Percentiles rank a stretch among this genome's conserved stretches.
phyloP scores from a whole-genome alignment of 2,329 filamentous ascomycete species.

The Leptographium wingfieldii region DNA sequence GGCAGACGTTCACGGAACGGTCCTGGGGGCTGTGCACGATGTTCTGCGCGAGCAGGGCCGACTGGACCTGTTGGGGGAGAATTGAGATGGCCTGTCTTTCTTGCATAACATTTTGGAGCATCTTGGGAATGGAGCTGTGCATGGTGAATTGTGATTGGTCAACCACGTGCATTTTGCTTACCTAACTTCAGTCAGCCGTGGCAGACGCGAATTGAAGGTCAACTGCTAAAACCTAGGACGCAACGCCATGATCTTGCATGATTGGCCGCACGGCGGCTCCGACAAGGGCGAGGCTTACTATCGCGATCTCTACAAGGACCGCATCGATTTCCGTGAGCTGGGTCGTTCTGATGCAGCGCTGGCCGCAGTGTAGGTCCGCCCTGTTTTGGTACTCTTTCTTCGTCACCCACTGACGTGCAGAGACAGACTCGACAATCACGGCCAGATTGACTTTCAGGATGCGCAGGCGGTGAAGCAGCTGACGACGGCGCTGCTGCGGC shows the following conservation, averaged over 20 bases:
- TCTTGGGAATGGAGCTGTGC: neutral
- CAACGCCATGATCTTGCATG: constrained; percentile 12
- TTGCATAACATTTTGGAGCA: neutral
- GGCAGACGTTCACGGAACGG: constrained; percentile 25
- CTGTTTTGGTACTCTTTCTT: neutral
- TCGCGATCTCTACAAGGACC: constrained; percentile 25
- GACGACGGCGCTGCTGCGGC: constrained; percentile 63
- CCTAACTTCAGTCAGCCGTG: neutral
- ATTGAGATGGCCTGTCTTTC: neutral
- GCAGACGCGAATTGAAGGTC: neutral
- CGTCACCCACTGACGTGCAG: constrained; percentile 12
- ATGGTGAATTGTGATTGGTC: neutral
- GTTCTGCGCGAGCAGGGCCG: constrained; percentile 9
- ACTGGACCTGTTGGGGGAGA: constrained; percentile 5
- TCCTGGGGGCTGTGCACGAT: constrained; percentile 22
- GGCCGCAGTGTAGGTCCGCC: constrained; percentile 23
- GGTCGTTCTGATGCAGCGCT: constrained; percentile 28
- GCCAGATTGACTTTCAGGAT: constrained; percentile 67
- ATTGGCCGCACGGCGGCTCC: neutral
- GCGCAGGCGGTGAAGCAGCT: constrained; percentile 66
- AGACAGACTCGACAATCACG: constrained; percentile 22
- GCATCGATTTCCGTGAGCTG: constrained; percentile 31
- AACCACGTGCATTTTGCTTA: neutral
- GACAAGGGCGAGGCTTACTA: constrained; percentile 18
- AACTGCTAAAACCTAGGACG: neutral